Base-by-base conservation (phyloP, 345 rosid genomes). In the Pistacia vera region DNA sequence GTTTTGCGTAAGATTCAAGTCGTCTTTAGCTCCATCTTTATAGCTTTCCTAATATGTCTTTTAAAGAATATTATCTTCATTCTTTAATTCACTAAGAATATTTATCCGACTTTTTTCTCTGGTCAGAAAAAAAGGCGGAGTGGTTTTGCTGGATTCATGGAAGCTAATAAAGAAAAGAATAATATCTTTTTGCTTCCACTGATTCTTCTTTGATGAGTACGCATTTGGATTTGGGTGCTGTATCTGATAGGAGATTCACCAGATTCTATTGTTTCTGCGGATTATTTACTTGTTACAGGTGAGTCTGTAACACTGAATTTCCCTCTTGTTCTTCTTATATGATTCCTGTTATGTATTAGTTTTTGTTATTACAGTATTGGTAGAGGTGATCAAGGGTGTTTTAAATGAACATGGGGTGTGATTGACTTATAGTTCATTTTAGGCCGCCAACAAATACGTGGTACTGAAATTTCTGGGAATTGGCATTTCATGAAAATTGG, bases 231-330 rank as follows among this genome's bases (percentile, higher is more conserved):
- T 77, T 61, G 67, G 77, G 64, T 80, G 59, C 75, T 81, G 78
- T 75, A 57, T 64, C 84, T 83, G 87, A 79, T 86, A 57, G 77
- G 70, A 69, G 75, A 81, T 78, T 82, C 79, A 63, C 78, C 82
- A 74, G 80, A 66, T 82, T 83, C 84, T 79, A 1, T 68, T 75
- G 70, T 77, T 77, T 84, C 81, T 76, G 84, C 85, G 72, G 80
- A 83, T 75, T 84, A 79, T 78, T 83, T 55, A 63, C 67, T 74
- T 49, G 36, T 81, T 73, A 71, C 73, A 49, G 87, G 87, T 81
- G 33, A 83, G 74, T 48, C 76, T 61, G 71, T 56, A 51, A 28
- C 54, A 6, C 77, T 58, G 7, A 1, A 8, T 33, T 54, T n/a
- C 38, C 17, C 55, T 12, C 3, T 49, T 41, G 0, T 73, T 64